Conservation (phyloP, 2,329 filamentous ascomycete species). For the Talaromyces sp. region DNA sequence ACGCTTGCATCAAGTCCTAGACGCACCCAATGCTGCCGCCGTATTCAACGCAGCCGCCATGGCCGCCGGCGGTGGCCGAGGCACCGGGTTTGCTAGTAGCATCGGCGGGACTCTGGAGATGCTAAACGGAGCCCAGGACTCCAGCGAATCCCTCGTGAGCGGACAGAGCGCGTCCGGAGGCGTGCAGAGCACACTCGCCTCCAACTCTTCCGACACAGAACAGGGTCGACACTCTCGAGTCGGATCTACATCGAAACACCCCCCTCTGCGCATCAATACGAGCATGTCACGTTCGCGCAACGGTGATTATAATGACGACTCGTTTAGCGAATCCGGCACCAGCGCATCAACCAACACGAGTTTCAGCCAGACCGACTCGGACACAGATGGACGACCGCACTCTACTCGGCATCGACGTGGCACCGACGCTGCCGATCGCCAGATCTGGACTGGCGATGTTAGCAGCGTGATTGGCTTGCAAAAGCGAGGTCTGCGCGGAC, state of each 20-base stretch:
- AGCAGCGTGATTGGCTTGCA: slow-evolving; percentile 90
- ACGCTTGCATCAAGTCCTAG: slow-evolving; percentile 79
- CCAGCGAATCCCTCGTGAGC: slow-evolving; percentile 15
- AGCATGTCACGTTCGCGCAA: slow-evolving; percentile 24
- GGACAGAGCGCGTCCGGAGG: slow-evolving; percentile 10
- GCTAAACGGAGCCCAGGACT: slow-evolving; percentile 33
- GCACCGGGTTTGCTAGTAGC: slow-evolving; percentile 65
- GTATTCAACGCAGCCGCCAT: slow-evolving; percentile 98
- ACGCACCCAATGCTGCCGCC: slow-evolving; percentile 89
- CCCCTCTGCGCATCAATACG: slow-evolving; percentile 39
- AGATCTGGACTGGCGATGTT: slow-evolving; percentile 70
- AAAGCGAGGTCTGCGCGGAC: slow-evolving; percentile 81
- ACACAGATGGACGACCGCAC: slow-evolving; percentile 25
- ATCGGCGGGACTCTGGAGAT: slow-evolving; percentile 41
- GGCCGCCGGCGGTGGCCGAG: slow-evolving; percentile 88
- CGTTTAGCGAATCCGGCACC: slow-evolving; percentile 33
- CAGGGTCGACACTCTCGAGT: slow-evolving; percentile 21
- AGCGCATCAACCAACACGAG: slow-evolving; percentile 34
- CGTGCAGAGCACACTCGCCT: slow-evolving; percentile 28
- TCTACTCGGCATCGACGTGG: slow-evolving; percentile 35
- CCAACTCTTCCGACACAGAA: slow-evolving; percentile 38
- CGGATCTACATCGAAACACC: slow-evolving; percentile 22
- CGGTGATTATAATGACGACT: slow-evolving; percentile 32
- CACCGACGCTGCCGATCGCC: slow-evolving; percentile 42
- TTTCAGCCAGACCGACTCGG: slow-evolving; percentile 34